Conservation (phyloP, 306 rosid genomes). For the Trichosanthes truncata region DNA sequence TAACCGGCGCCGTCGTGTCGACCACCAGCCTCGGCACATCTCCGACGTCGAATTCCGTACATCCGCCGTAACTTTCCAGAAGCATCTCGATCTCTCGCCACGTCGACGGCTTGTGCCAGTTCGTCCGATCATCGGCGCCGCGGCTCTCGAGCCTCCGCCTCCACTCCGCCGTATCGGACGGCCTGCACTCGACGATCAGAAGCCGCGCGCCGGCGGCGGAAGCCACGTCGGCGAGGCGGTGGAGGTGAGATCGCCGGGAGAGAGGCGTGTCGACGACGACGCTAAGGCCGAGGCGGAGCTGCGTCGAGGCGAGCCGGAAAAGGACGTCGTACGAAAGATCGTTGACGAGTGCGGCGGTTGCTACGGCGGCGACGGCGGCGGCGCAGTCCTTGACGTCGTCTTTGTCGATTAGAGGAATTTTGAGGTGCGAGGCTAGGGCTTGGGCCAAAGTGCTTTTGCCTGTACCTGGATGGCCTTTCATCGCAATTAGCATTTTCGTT, state of each 20-base stretch:
- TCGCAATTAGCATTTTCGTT: constrained; percentile 6
- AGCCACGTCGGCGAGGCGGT: constrained; percentile 4
- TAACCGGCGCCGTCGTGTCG: constrained; percentile 14
- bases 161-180: constrained; percentile 9
- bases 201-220: constrained; percentile 7
- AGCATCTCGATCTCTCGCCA: constrained; percentile 17
- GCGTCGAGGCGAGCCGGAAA: constrained; percentile 14
- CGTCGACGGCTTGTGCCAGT: constrained; percentile 15
- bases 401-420: constrained; percentile 14
- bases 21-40: constrained; percentile 17
- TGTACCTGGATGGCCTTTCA: constrained; percentile 16
- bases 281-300: constrained; percentile 21
- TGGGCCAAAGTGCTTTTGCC: constrained; percentile 13
- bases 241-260: constrained; percentile 4
- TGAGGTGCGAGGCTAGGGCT: not conserved
- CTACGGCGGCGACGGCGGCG: not conserved
- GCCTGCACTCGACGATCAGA: constrained; percentile 14
- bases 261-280: constrained; percentile 15
- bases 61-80: constrained; percentile 4
- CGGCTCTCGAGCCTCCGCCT: constrained; percentile 14
- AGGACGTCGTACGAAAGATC: constrained; percentile 18
- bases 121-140: not conserved
- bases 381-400: constrained; percentile 19
- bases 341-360: not conserved
- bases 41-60: constrained; percentile 8